phyloP scores from a whole-genome alignment of 73 alveolate species.

The Paramecium sexaurelia region DNA sequence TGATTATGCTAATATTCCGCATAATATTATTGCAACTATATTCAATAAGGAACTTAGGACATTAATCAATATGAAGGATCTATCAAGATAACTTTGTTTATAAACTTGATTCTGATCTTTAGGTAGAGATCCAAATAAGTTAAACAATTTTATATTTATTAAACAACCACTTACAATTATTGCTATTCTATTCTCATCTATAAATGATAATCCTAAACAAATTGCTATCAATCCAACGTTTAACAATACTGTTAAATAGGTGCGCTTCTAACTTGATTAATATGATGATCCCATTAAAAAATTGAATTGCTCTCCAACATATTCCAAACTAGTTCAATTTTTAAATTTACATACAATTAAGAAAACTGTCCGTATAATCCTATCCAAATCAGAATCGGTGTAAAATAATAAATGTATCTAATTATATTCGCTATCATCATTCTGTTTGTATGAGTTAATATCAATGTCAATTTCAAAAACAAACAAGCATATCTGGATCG shows the following conservation, averaged over 20 bases:
- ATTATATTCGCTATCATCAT: neutral
- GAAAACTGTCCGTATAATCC: slow-evolving; percentile 42
- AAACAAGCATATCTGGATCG: slow-evolving; percentile 18
- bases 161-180: neutral
- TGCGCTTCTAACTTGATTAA: neutral
- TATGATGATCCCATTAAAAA: slow-evolving; percentile 45
- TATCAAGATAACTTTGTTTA: neutral
- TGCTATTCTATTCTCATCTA: neutral
- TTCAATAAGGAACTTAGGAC: neutral
- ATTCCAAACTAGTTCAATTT: slow-evolving; percentile 13
- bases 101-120: neutral
- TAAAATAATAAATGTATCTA: slow-evolving; percentile 25
- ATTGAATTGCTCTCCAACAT: slow-evolving; percentile 22
- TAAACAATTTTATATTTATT: neutral
- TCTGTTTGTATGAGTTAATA: neutral
- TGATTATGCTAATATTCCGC: neutral
- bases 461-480: neutral
- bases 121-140: neutral
- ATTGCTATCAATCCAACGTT: neutral
- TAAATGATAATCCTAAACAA: neutral
- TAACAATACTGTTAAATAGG: neutral
- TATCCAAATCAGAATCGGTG: neutral
- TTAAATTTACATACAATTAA: neutral
- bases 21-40: neutral
- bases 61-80: neutral